phyloP scores from a whole-genome alignment of 2,329 filamentous ascomycete species.

The Colletotrichum graminicola region DNA sequence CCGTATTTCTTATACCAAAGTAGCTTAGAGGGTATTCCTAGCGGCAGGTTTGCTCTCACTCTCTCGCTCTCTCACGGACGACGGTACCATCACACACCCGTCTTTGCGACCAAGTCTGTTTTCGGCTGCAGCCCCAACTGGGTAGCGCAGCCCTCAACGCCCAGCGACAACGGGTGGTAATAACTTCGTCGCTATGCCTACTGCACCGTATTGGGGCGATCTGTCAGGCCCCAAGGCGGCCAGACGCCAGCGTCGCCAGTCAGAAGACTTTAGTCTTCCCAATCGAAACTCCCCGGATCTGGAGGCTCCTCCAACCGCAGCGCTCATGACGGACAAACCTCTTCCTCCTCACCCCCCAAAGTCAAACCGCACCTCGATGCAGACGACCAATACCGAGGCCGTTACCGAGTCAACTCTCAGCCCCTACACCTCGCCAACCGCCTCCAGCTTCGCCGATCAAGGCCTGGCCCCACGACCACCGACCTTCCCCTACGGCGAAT shows the following conservation, averaged over 20 bases:
- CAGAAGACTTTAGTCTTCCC: conserved; percentile 40
- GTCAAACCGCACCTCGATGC: conserved; percentile 65
- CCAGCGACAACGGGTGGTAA: conserved; percentile 46
- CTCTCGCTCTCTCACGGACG: conserved; percentile 25
- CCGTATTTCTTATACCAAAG: conserved; percentile 14
- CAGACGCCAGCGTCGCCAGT: conserved; percentile 43
- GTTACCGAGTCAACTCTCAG: conserved; percentile 70
- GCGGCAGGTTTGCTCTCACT: conserved; percentile 9
- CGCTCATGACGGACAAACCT: conserved; percentile 35
- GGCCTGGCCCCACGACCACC: conserved; percentile 71
- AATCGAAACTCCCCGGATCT: conserved; percentile 44
- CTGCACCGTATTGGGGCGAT: conserved; percentile 65
- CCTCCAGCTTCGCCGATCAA: conserved; percentile 62
- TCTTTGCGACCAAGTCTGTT: conserved; percentile 30
- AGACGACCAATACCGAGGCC: conserved; percentile 68
- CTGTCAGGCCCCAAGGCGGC: conserved; percentile 48
- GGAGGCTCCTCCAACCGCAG: conserved; percentile 33
- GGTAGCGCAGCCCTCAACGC: conserved; percentile 37
- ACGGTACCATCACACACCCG: conserved; percentile 28
- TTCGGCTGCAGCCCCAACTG: conserved; percentile 23
- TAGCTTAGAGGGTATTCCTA: conserved; percentile 24
- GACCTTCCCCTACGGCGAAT: conserved; percentile 64
- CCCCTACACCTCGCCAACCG: conserved; percentile 67
- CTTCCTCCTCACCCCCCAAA: conserved; percentile 32
- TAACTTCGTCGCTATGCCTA: conserved; percentile 44